Evolutionary conservation across 2,329 filamentous ascomycete species (phyloP).

Genomic region (Colletotrichum higginsianum): DNA sequence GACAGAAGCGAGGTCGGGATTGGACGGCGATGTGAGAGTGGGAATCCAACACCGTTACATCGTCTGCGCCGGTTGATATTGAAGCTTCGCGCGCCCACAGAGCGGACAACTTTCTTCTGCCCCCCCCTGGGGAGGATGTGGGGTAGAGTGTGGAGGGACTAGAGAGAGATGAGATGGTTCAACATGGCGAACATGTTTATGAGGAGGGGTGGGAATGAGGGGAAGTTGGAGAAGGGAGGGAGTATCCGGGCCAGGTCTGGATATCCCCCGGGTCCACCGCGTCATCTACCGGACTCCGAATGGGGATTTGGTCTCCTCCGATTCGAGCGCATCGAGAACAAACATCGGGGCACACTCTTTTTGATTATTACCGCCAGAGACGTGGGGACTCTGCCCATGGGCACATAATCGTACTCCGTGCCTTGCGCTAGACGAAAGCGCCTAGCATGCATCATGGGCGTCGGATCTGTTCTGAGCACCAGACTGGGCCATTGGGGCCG

Average conservation of each 20-base stretch:
- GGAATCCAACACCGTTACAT: slow-evolving; percentile 28
- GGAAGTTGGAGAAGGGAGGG: slow-evolving; percentile 37
- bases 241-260: slow-evolving; percentile 25
- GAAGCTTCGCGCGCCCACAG: slow-evolving; percentile 12
- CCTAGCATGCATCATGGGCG: slow-evolving; percentile 10
- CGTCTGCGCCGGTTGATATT: slow-evolving; percentile 24
- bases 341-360: slow-evolving; percentile 10
- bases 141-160: slow-evolving; percentile 28
- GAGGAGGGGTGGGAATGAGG: slow-evolving; percentile 23
- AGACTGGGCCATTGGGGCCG: slow-evolving; percentile 7
- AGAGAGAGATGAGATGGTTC: slow-evolving; percentile 11
- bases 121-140: neutral
- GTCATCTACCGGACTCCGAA: slow-evolving; percentile 31
- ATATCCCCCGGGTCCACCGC: slow-evolving; percentile 30
- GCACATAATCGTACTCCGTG: neutral
- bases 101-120: slow-evolving; percentile 1
- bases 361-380: slow-evolving; percentile 20
- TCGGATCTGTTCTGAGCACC: neutral
- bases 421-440: slow-evolving; percentile 12
- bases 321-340: slow-evolving; percentile 40
- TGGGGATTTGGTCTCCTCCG: neutral
- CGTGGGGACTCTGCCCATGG: slow-evolving; percentile 10
- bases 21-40: neutral
- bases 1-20: neutral
- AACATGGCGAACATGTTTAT: neutral